A percentile compares a stretch with the other conserved stretches of the same genome.
Evolutionary conservation across 1,139 yeast genomes (phyloP).

Genomic region (Hemisphaericaspora xylofermentans): DNA sequence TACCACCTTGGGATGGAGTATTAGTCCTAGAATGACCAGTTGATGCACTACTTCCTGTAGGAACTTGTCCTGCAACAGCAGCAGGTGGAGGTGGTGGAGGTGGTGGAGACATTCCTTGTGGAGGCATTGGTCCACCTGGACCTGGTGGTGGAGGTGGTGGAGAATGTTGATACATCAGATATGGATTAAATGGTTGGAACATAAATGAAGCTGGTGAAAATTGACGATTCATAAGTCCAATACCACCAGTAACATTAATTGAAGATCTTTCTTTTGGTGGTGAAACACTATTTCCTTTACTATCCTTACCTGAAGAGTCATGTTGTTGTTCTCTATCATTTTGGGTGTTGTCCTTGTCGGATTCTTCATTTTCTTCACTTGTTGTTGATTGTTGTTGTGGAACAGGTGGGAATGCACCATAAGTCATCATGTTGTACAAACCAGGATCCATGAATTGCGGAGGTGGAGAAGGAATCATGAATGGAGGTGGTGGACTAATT

Average conservation of each 20-base stretch:
- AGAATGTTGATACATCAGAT: constrained; percentile 39
- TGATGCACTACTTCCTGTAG: background rate
- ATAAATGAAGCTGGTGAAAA: constrained; percentile 35
- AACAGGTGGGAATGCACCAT: constrained; percentile 14
- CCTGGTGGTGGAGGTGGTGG: constrained; percentile 24
- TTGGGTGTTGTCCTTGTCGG: constrained; percentile 7
- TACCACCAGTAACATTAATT: constrained; percentile 22
- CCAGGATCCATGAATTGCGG: constrained; percentile 42
- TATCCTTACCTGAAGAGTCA: constrained; percentile 6
- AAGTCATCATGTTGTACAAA: constrained; percentile 32
- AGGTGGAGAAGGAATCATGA: constrained; percentile 40
- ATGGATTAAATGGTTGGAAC: constrained; percentile 53
- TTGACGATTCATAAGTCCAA: constrained; percentile 42
- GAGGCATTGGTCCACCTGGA: constrained; percentile 5
- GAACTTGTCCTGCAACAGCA: background rate
- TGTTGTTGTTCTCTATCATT: constrained; percentile 10
- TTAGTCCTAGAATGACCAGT: constrained; percentile 1
- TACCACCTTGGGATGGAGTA: constrained; percentile 7
- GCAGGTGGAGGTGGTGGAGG: constrained; percentile 11
- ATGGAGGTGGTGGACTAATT: constrained; percentile 41
- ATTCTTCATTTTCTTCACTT: constrained; percentile 10
- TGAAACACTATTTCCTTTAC: background rate
- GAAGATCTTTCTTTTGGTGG: constrained; percentile 17
- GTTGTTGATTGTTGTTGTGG: constrained; percentile 6
- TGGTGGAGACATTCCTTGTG: constrained; percentile 11